Conservation (phyloP, 768 basidiomycete species). For the Cytidiella melzeri region DNA sequence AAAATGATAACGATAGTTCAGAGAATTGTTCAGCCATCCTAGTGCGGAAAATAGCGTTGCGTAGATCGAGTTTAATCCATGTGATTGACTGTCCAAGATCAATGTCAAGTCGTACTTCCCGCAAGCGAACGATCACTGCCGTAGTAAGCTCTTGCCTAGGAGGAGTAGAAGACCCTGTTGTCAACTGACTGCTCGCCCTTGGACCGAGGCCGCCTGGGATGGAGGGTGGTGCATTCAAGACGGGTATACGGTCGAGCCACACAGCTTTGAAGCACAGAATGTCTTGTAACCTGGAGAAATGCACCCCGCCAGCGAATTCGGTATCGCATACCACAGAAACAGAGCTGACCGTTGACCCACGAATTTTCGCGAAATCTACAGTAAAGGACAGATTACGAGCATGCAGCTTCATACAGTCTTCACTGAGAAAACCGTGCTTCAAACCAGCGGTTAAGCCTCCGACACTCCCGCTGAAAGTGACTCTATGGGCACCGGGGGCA, state of each 20-base stretch:
- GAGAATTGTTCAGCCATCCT: conserved; percentile 53
- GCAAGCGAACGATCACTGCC: conserved; percentile 60
- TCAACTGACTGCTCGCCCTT: conserved; percentile 11
- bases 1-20: conserved; percentile 62
- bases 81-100: conserved; percentile 88
- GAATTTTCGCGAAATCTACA: conserved; percentile 53
- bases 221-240: conserved; percentile 46
- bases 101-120: conserved; percentile 65
- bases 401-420: conserved; percentile 74
- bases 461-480: conserved; percentile 73
- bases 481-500: conserved; percentile 63
- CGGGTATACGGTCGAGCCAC: conserved; percentile 84
- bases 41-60: conserved; percentile 58
- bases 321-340: conserved; percentile 81
- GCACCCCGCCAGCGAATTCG: conserved; percentile 71
- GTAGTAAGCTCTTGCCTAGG: conserved; percentile 48
- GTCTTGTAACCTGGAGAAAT: conserved; percentile 85
- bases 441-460: conserved; percentile 77
- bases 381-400: conserved; percentile 81
- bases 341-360: conserved; percentile 34
- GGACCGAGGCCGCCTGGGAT: conserved; percentile 19
- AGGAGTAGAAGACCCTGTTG: conserved; percentile 14
- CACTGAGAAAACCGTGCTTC: conserved; percentile 80
- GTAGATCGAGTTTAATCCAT: conserved; percentile 56
- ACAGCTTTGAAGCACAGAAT: conserved; percentile 93